Evolutionary conservation across 2,329 filamentous ascomycete genomes (phyloP).

Genomic region (Cytospora chrysosperma): DNA sequence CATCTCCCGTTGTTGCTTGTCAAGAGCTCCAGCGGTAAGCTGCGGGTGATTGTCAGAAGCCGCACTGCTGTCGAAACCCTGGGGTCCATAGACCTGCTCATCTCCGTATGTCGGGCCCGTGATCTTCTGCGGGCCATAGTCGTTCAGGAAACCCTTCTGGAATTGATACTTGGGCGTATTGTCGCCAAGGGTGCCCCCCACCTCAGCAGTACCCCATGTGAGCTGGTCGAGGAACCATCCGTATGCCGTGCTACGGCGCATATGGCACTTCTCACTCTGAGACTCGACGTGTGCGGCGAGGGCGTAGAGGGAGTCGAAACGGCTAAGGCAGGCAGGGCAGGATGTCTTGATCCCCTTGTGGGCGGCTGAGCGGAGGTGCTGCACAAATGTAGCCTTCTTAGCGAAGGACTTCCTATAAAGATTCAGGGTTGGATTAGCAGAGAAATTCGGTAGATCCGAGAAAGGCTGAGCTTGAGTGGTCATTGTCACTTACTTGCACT

Average conservation of each 20-base stretch:
- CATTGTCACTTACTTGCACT: constrained; percentile 48
- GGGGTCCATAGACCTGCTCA: constrained; percentile 5
- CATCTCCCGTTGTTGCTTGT: background rate
- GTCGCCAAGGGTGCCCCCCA: constrained; percentile 35
- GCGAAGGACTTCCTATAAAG: constrained; percentile 42
- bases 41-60: background rate
- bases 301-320: constrained; percentile 42
- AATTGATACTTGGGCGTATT: constrained; percentile 36
- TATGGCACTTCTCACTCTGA: constrained; percentile 40
- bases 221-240: constrained; percentile 39
- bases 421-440: constrained; percentile 20
- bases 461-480: too few relatives aligned
- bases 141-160: constrained; percentile 9
- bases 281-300: constrained; percentile 51
- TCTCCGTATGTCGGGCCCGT: constrained; percentile 5
- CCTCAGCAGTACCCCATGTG: constrained; percentile 40
- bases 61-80: background rate
- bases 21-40: constrained; percentile 6
- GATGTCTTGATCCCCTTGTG: constrained; percentile 39
- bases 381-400: constrained; percentile 32
- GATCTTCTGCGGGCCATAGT: constrained; percentile 29
- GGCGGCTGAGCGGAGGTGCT: constrained; percentile 44
- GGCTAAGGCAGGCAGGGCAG: constrained; percentile 46
- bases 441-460: too few relatives aligned
- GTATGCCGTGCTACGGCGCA: constrained; percentile 43